Conservation (phyloP, 768 basidiomycete species). For the Suillus discolor region DNA sequence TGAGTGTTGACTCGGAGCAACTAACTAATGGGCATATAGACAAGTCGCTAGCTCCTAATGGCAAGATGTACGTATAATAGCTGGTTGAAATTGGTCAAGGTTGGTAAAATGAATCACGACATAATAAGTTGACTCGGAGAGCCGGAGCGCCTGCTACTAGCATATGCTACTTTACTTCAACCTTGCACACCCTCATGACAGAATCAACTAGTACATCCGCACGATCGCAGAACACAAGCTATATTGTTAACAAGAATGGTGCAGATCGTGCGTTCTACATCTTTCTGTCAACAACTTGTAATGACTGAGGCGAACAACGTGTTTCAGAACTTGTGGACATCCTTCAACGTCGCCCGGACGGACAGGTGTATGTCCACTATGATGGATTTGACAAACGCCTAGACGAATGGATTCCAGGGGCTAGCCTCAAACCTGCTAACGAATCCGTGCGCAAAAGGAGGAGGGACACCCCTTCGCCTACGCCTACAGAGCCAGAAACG, state of each 20-base stretch:
- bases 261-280: constrained; percentile 37
- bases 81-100: not conserved
- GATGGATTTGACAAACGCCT: constrained; percentile 68
- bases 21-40: not conserved
- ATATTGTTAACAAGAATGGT: constrained; percentile 36
- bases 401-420: constrained; percentile 71
- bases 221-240: constrained; percentile 11
- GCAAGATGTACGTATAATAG: too few species aligned
- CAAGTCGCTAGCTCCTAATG: not conserved
- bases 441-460: constrained; percentile 19
- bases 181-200: constrained; percentile 18
- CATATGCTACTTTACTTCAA: not conserved
- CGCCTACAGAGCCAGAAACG: constrained; percentile 17
- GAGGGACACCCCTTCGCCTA: constrained; percentile 20
- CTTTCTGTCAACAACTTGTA: constrained; percentile 12
- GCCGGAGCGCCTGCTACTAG: not conserved
- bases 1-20: not conserved
- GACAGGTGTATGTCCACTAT: constrained; percentile 73
- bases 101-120: not conserved
- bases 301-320: constrained; percentile 8
- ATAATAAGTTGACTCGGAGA: not conserved
- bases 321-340: constrained; percentile 50
- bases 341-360: constrained; percentile 48
- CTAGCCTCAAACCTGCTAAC: constrained; percentile 29
- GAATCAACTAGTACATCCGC: constrained; percentile 13